phyloP scores from a whole-genome alignment of 2,329 filamentous ascomycete genomes.

The Colletotrichum shisoi region DNA sequence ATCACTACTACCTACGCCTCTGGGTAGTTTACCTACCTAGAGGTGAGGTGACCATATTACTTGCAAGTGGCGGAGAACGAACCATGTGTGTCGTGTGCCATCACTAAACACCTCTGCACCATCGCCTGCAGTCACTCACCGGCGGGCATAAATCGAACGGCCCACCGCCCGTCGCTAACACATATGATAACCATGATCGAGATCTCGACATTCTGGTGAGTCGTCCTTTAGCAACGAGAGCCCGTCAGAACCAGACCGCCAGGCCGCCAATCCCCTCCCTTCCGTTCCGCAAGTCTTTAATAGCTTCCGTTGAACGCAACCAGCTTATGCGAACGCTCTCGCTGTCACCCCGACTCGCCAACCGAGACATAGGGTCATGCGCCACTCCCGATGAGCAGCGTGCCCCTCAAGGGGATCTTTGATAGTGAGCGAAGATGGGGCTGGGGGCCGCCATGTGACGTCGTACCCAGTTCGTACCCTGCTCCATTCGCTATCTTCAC shows the following conservation, averaged over 20 bases:
- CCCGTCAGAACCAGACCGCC: neutral
- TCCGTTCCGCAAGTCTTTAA: constrained; percentile 1
- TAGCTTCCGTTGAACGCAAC: neutral
- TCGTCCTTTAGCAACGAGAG: too few species aligned
- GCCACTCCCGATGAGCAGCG: neutral
- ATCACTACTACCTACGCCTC: neutral
- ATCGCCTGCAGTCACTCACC: neutral
- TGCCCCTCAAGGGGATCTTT: neutral
- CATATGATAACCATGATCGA: neutral
- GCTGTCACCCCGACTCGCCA: constrained; percentile 19
- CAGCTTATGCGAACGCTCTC: constrained; percentile 17
- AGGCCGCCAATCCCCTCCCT: neutral
- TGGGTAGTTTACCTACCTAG: too few species aligned
- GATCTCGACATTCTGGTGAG: constrained; percentile 1
- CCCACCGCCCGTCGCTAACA: neutral
- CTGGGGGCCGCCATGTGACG: constrained; percentile 16
- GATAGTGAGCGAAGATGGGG: neutral
- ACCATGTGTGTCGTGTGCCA: neutral
- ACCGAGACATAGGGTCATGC: constrained; percentile 32
- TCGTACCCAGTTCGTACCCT: constrained; percentile 3
- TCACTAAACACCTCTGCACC: neutral
- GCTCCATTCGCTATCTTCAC: neutral
- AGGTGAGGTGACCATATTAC: neutral
- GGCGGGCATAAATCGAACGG: neutral
- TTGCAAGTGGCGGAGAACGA: neutral